Evolutionary conservation across 78 protist species (phyloP).

Genomic region (Dictyostelium intermedium): DNA sequence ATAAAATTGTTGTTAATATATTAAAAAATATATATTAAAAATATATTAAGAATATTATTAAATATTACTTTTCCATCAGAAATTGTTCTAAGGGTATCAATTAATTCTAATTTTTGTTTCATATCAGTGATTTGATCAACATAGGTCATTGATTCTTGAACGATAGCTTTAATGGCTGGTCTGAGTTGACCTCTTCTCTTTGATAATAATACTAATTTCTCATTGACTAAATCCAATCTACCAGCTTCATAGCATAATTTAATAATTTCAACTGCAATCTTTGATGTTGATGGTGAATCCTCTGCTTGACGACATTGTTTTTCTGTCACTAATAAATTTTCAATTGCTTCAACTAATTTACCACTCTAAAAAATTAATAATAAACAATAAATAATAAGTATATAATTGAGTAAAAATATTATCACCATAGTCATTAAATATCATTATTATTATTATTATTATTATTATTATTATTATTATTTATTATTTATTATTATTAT

Average conservation of each 20-base stretch:
- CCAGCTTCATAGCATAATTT: constrained; percentile 67
- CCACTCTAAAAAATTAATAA: neutral
- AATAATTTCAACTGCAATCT: constrained; percentile 74
- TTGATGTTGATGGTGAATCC: constrained; percentile 78
- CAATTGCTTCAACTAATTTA: constrained; percentile 67
- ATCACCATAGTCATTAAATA: neutral
- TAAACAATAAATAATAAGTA: neutral
- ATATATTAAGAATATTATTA: neutral
- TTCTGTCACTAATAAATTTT: constrained; percentile 69
- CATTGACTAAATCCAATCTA: constrained; percentile 52
- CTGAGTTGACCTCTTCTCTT: constrained; percentile 85
- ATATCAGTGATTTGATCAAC: constrained; percentile 55
- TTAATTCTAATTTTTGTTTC: constrained; percentile 58
- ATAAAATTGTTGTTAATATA: neutral
- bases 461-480: neutral
- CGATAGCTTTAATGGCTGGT: constrained; percentile 74
- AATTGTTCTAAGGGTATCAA: constrained; percentile 77
- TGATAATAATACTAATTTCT: constrained; percentile 65
- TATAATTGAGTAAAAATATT: neutral
- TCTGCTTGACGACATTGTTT: constrained; percentile 80
- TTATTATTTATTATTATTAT: no score
- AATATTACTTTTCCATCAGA: constrained; percentile 81
- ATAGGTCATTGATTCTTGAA: constrained; percentile 73
- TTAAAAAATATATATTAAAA: neutral
- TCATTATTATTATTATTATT: neutral